phyloP scores from a whole-genome alignment of 2,329 filamentous ascomycete species.

The Xylariales sp. region DNA sequence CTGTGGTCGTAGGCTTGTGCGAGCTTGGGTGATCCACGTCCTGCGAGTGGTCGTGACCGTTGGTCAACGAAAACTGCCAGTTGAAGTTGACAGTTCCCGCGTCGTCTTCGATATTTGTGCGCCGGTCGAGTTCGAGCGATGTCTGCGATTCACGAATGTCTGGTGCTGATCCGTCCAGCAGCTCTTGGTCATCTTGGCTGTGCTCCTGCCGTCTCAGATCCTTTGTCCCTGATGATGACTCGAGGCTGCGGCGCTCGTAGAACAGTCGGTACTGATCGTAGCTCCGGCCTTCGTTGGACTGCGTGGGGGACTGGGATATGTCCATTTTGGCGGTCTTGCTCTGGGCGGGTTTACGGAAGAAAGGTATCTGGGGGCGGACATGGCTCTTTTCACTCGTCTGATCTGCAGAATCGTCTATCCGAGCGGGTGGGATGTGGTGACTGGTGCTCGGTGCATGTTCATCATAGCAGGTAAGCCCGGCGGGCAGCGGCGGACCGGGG shows the following conservation, averaged over 20 bases:
- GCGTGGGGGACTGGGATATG: conserved; percentile 49
- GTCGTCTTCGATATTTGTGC: conserved; percentile 41
- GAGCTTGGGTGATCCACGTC: conserved; percentile 1
- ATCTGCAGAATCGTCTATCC: too few relatives aligned
- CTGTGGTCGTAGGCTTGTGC: not conserved
- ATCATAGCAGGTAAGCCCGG: too few relatives aligned
- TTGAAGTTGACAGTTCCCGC: conserved; percentile 32
- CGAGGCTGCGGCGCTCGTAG: not conserved
- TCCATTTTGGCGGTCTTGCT: conserved; percentile 32
- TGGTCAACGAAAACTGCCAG: not conserved
- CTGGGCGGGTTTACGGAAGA: conserved; percentile 1
- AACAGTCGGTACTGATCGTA: conserved; percentile 40
- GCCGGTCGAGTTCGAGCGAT: conserved; percentile 20
- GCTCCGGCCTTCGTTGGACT: conserved; percentile 52
- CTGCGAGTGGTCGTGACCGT: not conserved
- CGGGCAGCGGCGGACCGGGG: conserved; percentile 9
- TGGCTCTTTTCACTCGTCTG: too few relatives aligned
- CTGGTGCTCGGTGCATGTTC: too few relatives aligned
- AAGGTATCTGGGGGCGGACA: conserved; percentile 9
- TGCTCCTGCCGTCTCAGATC: too few relatives aligned
- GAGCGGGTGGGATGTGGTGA: too few relatives aligned
- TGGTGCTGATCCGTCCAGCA: too few relatives aligned
- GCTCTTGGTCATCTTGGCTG: conserved; percentile 20
- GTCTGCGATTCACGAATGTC: conserved; percentile 13
- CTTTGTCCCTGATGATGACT: too few relatives aligned